These are phyloP conservation scores for Boletus rubroflammeus DNA, from an alignment of 768 basidiomycete genomes.

Conservation along the genomic window DNA sequence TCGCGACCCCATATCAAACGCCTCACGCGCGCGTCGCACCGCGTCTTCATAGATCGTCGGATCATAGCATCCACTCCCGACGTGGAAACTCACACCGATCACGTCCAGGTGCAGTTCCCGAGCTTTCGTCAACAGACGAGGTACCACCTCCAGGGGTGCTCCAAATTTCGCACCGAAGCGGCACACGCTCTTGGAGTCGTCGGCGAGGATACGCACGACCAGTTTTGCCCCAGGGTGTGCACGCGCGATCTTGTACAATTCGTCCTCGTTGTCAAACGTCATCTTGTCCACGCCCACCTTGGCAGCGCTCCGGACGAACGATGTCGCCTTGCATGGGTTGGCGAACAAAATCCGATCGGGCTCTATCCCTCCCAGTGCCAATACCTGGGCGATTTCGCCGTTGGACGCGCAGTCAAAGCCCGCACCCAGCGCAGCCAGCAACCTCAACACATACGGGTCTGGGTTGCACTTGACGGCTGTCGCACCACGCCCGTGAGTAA, in stretches of 20 bases:
- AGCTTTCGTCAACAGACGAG: slow-evolving; percentile 75
- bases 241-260: slow-evolving; percentile 88
- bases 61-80: slow-evolving; percentile 96
- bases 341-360: slow-evolving; percentile 91
- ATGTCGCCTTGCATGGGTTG: slow-evolving; percentile 96
- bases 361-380: slow-evolving; percentile 68
- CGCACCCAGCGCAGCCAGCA: slow-evolving; percentile 84
- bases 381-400: slow-evolving; percentile 82
- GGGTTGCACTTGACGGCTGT: slow-evolving; percentile 98
- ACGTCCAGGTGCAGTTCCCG: slow-evolving; percentile 78
- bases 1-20: slow-evolving; percentile 83
- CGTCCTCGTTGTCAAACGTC: slow-evolving; percentile 99
- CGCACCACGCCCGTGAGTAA: slow-evolving; percentile 23
- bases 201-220: slow-evolving; percentile 93
- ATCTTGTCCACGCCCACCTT: slow-evolving; percentile 81
- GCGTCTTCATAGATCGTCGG: slow-evolving; percentile 88
- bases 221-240: slow-evolving; percentile 79
- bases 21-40: slow-evolving; percentile 71
- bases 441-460: slow-evolving; percentile 87
- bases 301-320: slow-evolving; percentile 85
- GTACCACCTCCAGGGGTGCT: slow-evolving; percentile 80
- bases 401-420: slow-evolving; percentile 98
- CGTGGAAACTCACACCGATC: slow-evolving; percentile 95
- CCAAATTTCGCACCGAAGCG: slow-evolving; percentile 95
- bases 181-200: slow-evolving; percentile 93